Evolutionary conservation across 108 stramenopile species (phyloP), one percentile per base, ranked within the genome.

Genomic region (Conticribra weissflogii): DNA sequence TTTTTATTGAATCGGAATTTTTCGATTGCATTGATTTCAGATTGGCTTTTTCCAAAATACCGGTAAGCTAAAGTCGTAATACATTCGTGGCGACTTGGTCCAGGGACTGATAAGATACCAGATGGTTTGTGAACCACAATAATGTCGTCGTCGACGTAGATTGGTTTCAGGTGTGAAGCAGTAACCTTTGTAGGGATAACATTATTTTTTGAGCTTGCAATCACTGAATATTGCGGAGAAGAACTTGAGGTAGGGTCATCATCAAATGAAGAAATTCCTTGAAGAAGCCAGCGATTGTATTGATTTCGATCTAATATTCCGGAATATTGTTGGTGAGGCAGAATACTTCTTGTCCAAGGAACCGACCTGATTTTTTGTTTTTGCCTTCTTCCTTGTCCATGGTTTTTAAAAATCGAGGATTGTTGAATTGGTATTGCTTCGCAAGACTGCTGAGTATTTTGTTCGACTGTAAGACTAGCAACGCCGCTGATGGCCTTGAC

Each of bases 81-180:
- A 17, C 79, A 85, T 44, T 87, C 86, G 52, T 90, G 87, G 14
- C 87, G 83, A 8, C 86, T 73, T 16, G 85, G 84, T 47, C 89
- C 89, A 24, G 89, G 89, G 7, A 88, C 89, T 29, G 83, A 84
- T 19, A 90, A 52, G 9, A 87, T 72, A 23, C 89, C 86, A 31
- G 81, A 79, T 9, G 86, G 84, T 71, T 90, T 90, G 72, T 85
- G 54, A 23, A 78, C 71, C 7, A 90, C 89, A 54, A 83, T 82
- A 22, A 90, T 86, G 51, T 85, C 71, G 23, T 69, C 71, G 50
- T 90, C 89, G 21, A 78, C 49, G 49, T 90, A 90, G 0, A 90
- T 59, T 59, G 83, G 76, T 21, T 79, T 50, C 41, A 88, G 68
- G 48, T 81, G 72, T 36, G 27, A 56, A 25, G 70, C 51, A 18